Evolutionary conservation across 169 alveolate species (phyloP), one percentile per base, ranked within the genome.

Genomic region (Fabrea salina): DNA sequence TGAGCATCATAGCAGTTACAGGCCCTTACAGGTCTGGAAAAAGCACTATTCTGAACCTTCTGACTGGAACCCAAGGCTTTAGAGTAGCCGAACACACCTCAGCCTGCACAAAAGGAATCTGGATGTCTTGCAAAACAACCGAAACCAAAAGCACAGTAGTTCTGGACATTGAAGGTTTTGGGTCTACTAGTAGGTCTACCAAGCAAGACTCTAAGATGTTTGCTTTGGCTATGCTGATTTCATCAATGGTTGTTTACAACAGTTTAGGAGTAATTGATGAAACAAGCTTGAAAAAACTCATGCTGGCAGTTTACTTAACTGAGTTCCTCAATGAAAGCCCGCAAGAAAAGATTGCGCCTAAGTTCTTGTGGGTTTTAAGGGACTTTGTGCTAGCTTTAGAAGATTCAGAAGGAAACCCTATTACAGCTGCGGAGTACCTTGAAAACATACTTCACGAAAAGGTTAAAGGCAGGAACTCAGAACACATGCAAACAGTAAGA

Each of bases 261-360:
- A 78, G 90, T n/a, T 74, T 84, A 75, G 96, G 96, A 5, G 87
- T 89, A 4, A 89, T 92, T 56, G 93, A 92, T 82, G 96, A 92
- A 80, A 79, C 80, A 54, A 92, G 87, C 37, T 67, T 92, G 19
- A 87, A 86, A 39, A 88, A 90, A 57, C 75, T 92, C 30, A 84
- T 90, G 27, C 82, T 92, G 19, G 88, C 90, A 35, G 86, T 86
- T 25, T 86, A 85, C 72, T 75, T 85, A n/a, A 82, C 92, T 7
- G 86, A 89, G 68, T 61, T 82, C 2, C 47, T 89, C 50, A 85
- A 86, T 80, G 51, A 84, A 79, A 85, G 77, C 70, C 47, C 33
- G 39, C 37, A 86, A 79, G 80, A 79, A 82, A 53, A 86, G 43
- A 70, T 87, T 56, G 84, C 88, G 41, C 93, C 96, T 25, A 80